Conservation (phyloP, 2,329 filamentous ascomycete genomes). For the Fonsecaea pugnacius region DNA sequence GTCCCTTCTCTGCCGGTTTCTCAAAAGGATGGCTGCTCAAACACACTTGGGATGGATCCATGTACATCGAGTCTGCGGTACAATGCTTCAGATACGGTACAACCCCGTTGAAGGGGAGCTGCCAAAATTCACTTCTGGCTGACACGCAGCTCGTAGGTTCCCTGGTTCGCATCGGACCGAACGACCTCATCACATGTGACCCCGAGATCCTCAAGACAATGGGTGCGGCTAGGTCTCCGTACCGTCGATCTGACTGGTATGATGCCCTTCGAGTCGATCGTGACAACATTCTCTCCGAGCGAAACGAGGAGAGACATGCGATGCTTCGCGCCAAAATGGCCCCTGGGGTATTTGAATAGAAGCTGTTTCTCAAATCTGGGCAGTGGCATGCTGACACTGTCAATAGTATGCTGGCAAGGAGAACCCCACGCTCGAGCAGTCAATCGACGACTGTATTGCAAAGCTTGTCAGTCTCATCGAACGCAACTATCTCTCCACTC, state of each 20-base stretch:
- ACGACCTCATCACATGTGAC: constrained; percentile 27
- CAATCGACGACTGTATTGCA: constrained; percentile 25
- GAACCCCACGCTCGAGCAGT: constrained; percentile 26
- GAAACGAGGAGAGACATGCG: constrained; percentile 25
- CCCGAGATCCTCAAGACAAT: constrained; percentile 25
- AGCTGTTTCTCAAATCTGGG: constrained; percentile 53
- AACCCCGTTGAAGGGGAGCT: not conserved
- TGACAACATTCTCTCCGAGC: constrained; percentile 28
- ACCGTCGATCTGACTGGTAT: constrained; percentile 28
- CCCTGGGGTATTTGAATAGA: constrained; percentile 21
- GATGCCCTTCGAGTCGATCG: constrained; percentile 28
- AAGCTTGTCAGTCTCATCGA: constrained; percentile 25
- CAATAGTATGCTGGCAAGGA: constrained; percentile 32
- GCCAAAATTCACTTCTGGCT: not conserved
- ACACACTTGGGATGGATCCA: constrained; percentile 23
- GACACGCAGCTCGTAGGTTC: constrained; percentile 30
- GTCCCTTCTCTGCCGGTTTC: constrained; percentile 23
- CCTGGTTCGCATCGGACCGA: constrained; percentile 27
- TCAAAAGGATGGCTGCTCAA: constrained; percentile 30
- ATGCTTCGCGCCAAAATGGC: constrained; percentile 26
- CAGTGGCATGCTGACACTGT: constrained; percentile 42
- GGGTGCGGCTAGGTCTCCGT: constrained; percentile 22
- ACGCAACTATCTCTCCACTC: constrained; percentile 21
- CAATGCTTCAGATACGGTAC: constrained; percentile 28
- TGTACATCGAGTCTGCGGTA: constrained; percentile 25